These are phyloP conservation scores for Tetrahymena malaccensis DNA, from an alignment of 73 alveolate species.

Conservation along the genomic window DNA sequence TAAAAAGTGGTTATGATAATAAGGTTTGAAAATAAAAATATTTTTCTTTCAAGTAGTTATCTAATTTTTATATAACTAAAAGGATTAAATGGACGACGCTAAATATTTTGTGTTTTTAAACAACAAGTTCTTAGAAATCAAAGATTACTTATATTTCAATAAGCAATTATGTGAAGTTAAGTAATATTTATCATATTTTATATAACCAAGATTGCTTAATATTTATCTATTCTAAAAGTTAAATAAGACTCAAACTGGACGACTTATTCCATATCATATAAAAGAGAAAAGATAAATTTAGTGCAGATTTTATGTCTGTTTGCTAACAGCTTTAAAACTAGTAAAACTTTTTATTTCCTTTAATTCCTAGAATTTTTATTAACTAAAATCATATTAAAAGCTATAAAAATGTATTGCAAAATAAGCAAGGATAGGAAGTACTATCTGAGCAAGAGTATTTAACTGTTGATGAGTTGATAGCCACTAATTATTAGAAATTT, in stretches of 20 bases:
- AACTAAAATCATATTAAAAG: not conserved
- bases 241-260: not conserved
- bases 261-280: not conserved
- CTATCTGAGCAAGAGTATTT: not conserved
- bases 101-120: not conserved
- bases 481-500: not conserved
- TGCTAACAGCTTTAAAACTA: not conserved
- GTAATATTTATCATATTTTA: not conserved
- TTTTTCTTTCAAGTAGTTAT: not conserved
- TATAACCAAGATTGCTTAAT: not conserved
- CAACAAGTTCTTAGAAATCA: not conserved
- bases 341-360: not conserved
- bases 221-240: not conserved
- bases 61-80: not conserved
- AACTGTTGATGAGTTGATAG: not conserved
- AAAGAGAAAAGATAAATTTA: not conserved
- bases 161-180: not conserved
- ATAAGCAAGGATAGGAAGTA: not conserved
- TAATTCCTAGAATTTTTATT: not conserved
- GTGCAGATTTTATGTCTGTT: not conserved
- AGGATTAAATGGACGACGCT: not conserved
- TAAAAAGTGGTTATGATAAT: not conserved
- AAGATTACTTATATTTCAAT: not conserved
- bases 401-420: not conserved
- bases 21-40: not conserved